Evolutionary conservation across 768 basidiomycete genomes (phyloP).

Genomic region (Chlorophyllum brunneum): DNA sequence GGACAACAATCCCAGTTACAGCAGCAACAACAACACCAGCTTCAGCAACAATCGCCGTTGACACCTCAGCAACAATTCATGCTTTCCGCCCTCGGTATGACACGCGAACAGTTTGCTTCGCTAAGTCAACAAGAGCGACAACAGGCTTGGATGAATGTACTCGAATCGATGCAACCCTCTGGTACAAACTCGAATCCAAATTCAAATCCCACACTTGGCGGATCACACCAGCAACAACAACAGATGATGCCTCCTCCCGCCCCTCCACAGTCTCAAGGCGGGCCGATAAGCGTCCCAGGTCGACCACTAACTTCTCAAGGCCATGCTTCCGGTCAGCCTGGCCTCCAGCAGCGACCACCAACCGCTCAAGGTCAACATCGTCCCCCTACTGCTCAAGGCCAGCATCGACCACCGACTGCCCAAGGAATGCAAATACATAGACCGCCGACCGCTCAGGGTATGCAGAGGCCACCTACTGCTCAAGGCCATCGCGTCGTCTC

Average conservation of each 20-base stretch:
- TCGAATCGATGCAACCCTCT: slow-evolving; percentile 17
- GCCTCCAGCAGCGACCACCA: background rate
- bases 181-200: no score
- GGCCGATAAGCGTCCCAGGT: slow-evolving; percentile 11
- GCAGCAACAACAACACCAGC: slow-evolving; percentile 10
- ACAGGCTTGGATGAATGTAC: slow-evolving; percentile 19
- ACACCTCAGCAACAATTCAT: slow-evolving; percentile 14
- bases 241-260: slow-evolving; percentile 31
- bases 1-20: slow-evolving; percentile 12
- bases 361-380: slow-evolving; percentile 13
- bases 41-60: background rate
- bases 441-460: slow-evolving; percentile 8
- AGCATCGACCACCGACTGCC: slow-evolving; percentile 13
- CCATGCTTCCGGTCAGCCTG: background rate
- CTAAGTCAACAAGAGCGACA: slow-evolving; percentile 24
- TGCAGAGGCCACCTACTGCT: slow-evolving; percentile 12
- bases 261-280: slow-evolving; percentile 14
- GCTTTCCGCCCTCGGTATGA: slow-evolving; percentile 23
- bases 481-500: slow-evolving; percentile 6
- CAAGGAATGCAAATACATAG: slow-evolving; percentile 12
- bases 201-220: slow-evolving; percentile 10
- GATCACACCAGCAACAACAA: slow-evolving; percentile 12
- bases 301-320: slow-evolving; percentile 9
- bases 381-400: slow-evolving; percentile 15
- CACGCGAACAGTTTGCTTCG: slow-evolving; percentile 27